Evolutionary conservation across 768 basidiomycete genomes (phyloP), one percentile per base, ranked within the genome.

Genomic region (Pseudohyphozyma bogoriensis): DNA sequence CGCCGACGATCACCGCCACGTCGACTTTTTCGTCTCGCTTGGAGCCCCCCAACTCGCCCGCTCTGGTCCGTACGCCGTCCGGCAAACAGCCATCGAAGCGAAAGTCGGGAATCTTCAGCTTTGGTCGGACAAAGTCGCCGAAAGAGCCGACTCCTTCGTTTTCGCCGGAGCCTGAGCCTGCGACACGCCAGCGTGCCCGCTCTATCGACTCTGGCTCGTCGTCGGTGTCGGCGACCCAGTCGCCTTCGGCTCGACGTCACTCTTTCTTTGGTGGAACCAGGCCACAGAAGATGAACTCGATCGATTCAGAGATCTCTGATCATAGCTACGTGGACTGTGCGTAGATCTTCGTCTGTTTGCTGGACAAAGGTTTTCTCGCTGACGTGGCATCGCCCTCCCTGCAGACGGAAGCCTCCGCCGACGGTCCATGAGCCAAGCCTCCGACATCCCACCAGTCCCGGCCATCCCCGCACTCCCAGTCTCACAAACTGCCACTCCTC

Each of bases 241-340:
- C 56, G 47, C 36, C 39, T 36, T n/a, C 35, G 50, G 22, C 50
- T 20, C 32, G 20, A 35, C 33, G 11, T 51, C 50, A 33, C 22
- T n/a, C 22, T 12, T 35, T 35, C 3, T 36, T 35, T n/a, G 35
- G 37, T 16, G 24, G 24, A 37, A 37, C 10, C 11, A 37, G 11
- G 11, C 11, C 37, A 37, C 37, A 10, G 18, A 37, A 18, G 37
- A 37, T 18, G 10, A 44, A 52, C 16, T 32, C 50, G 16, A 51
- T 63, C 39, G 62, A 58, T 32, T 55, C 52, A 22, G 55, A 58
- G 28, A 58, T 58, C 56, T 53, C 49, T n/a, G 52, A 58, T 31
- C 44, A 56, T 32, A 55, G 53, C 13, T 63, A 58, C 24, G 47
- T 63, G 20, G 29, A 32, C 29, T 63, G 58, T 40, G 39, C 33